Conservation (phyloP, 192 early-diverging fungal genomes). For the Geranomyces michiganensis region DNA sequence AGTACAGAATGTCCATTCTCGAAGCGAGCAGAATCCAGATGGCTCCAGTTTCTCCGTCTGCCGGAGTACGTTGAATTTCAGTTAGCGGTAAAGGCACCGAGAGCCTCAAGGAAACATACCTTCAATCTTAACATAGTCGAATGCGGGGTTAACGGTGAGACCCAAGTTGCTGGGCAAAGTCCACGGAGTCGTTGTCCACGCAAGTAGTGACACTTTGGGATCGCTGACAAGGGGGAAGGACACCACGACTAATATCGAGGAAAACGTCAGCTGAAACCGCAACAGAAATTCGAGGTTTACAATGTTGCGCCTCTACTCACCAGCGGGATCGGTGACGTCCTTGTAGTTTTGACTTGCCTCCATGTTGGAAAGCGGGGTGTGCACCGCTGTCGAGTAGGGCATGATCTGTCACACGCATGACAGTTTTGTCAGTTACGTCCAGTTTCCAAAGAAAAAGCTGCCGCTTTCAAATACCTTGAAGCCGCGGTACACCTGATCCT, state of each 20-base stretch:
- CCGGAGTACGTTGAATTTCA: background rate
- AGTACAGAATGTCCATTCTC: conserved; percentile 84
- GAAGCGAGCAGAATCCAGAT: conserved; percentile 86
- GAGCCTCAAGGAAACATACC: conserved; percentile 17
- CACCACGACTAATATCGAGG: conserved; percentile 66
- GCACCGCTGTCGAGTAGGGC: conserved; percentile 94
- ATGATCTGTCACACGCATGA: conserved; percentile 57
- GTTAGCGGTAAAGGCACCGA: background rate
- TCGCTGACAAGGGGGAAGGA: conserved; percentile 90
- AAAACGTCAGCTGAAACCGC: no score
- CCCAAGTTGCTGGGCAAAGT: conserved; percentile 95
- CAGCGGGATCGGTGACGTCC: conserved; percentile 93
- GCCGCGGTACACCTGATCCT: conserved; percentile 94
- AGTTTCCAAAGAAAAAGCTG: background rate
- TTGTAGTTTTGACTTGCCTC: conserved; percentile 97
- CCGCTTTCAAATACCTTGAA: conserved; percentile 58
- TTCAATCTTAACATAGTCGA: conserved; percentile 95
- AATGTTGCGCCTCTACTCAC: conserved; percentile 35
- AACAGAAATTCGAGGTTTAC: background rate
- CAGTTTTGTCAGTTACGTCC: background rate
- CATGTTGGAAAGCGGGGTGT: conserved; percentile 95
- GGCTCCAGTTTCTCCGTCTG: conserved; percentile 78
- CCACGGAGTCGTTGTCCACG: conserved; percentile 99
- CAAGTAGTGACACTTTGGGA: conserved; percentile 77
- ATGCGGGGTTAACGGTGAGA: conserved; percentile 88